These are phyloP conservation scores for Colletotrichum caudatum DNA, from an alignment of 2,329 filamentous ascomycete genomes.

Conservation along the genomic window DNA sequence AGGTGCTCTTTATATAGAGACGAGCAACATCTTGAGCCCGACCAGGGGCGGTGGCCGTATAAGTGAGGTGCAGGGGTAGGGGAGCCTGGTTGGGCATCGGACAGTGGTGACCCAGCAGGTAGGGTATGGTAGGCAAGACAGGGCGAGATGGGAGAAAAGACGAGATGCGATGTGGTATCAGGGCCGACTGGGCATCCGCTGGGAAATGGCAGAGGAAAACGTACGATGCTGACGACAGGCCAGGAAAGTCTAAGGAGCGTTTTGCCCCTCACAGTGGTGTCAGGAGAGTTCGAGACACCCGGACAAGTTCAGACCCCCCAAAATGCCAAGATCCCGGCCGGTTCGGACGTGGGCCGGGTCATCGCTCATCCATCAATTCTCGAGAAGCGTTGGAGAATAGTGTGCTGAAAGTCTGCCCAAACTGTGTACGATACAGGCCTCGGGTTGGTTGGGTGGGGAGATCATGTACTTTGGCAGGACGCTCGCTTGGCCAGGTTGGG, in stretches of 20 bases:
- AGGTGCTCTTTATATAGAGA: slow-evolving; percentile 37
- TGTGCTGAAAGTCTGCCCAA: not conserved
- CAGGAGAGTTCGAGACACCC: slow-evolving; percentile 32
- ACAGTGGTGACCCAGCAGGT: slow-evolving; percentile 16
- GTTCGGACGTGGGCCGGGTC: slow-evolving; percentile 29
- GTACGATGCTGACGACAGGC: slow-evolving; percentile 41
- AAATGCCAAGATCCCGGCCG: slow-evolving; percentile 31
- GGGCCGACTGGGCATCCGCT: slow-evolving; percentile 37
- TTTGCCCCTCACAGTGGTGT: slow-evolving; percentile 39
- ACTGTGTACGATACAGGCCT: not conserved
- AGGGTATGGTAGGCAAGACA: slow-evolving; percentile 8
- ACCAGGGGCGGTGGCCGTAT: slow-evolving; percentile 19
- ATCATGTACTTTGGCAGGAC: slow-evolving; percentile 11
- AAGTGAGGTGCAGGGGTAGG: slow-evolving; percentile 26
- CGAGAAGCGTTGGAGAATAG: slow-evolving; percentile 25
- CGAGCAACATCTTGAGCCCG: slow-evolving; percentile 22
- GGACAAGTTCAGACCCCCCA: not conserved
- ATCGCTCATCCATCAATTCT: slow-evolving; percentile 23
- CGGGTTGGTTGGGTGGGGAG: not conserved
- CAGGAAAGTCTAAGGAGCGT: slow-evolving; percentile 37
- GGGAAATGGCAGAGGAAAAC: slow-evolving; percentile 37
- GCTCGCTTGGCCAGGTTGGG: slow-evolving; percentile 28
- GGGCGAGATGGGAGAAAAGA: not conserved
- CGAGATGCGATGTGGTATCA: slow-evolving; percentile 37
- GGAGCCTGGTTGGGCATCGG: slow-evolving; percentile 11